Evolutionary conservation across 257 asterid genomes (phyloP), one percentile per base, ranked within the genome.

Genomic region (Solanum chiquidenum): DNA sequence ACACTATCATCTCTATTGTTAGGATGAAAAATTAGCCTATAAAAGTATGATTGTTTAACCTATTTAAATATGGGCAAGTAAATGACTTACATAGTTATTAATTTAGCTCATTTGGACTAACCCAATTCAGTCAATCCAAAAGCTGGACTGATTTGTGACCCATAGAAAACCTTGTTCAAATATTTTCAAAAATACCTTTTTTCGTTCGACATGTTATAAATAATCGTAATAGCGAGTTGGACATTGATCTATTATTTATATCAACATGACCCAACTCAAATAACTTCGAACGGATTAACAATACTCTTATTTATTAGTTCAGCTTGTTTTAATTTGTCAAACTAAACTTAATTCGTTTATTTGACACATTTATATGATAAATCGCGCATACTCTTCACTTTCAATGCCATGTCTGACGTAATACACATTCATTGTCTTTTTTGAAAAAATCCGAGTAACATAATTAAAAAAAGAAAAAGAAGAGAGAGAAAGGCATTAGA

Each of bases 391-490:
- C n/a, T 18, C 7, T 52, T 52, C 3, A 7, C 66, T 55, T 20
- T 20, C 3, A 0, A 55, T 1, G n/a, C 0, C 1, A 3, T 16
- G 0, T 55, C 23, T 2, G 0, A 55, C 3, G 0, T 55, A 55
- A 55, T 20, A 7, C 11, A 55, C 1, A 55, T 7, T 6, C 10
- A 20, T 55, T 7, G 0, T 6, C 0, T 6, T 55, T 55, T 55
- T 55, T 18, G 14, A 2, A 18, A 52, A 52, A 6, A 7, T 55
- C 0, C 0, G 4, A 55, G 0, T 4, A 55, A 20, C 5, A 55
- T 55, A 7, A 20, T 8, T 5, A 74, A 10, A 27, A 10, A 73
- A 20, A 2, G 34, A 46, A 66, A 33, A 2, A 1, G 21, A 2
- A 20, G 31, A 20, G 9, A 27, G 13, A 75, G 71, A 27, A 33